phyloP scores from a whole-genome alignment of 73 alveolate genomes.

The Paramecium octaurelia region DNA sequence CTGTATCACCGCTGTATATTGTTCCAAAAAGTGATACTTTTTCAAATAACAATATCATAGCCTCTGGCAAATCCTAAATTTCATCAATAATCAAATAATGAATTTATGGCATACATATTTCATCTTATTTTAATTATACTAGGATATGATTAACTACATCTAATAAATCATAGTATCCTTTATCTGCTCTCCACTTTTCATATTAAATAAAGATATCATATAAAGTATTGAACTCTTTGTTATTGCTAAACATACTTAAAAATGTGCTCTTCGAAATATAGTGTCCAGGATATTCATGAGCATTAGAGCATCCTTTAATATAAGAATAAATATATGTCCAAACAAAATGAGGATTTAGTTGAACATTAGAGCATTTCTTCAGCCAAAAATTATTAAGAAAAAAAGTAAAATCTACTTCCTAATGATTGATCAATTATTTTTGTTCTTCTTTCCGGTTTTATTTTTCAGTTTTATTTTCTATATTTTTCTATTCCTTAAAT shows the following conservation, averaged over 20 bases:
- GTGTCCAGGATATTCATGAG: neutral
- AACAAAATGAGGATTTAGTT: slow-evolving; percentile 60
- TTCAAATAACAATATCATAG: slow-evolving; percentile 60
- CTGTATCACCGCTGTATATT: slow-evolving; percentile 86
- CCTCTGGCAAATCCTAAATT: slow-evolving; percentile 75
- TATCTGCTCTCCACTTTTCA: slow-evolving; percentile 73
- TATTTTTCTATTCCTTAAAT: neutral
- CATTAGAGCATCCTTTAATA: slow-evolving; percentile 69
- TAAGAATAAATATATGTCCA: slow-evolving; percentile 83
- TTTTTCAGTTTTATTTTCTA: slow-evolving; percentile 2
- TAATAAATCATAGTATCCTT: slow-evolving; percentile 71
- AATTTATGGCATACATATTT: neutral
- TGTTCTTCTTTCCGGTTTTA: neutral
- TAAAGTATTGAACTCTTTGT: slow-evolving; percentile 50
- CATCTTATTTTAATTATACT: slow-evolving; percentile 3
- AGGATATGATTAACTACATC: slow-evolving; percentile 72
- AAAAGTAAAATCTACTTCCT: slow-evolving; percentile 54
- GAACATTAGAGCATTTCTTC: neutral
- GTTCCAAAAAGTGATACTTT: slow-evolving; percentile 61
- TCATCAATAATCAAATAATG: slow-evolving; percentile 75
- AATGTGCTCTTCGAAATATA: neutral
- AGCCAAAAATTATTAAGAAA: slow-evolving; percentile 55
- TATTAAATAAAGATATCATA: slow-evolving; percentile 66
- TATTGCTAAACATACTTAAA: neutral
- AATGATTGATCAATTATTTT: neutral